Evolutionary conservation across 1,284 basidiomycete species (phyloP), one percentile per base, ranked within the genome.

Genomic region (Bondarzewia mesenterica): DNA sequence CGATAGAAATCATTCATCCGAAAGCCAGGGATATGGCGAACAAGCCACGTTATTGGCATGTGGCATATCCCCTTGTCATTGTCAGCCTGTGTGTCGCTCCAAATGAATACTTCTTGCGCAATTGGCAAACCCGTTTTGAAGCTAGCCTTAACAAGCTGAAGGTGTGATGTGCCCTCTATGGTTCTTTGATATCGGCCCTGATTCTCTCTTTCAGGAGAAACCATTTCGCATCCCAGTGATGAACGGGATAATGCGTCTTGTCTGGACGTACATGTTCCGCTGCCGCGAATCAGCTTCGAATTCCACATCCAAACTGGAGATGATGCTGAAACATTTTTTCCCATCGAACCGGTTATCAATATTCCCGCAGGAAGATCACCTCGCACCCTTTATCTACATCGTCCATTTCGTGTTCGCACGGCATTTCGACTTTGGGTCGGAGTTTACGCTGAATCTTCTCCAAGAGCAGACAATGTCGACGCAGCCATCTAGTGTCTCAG

Each of bases 181-280:
- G 25, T 21, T 42, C 27, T 26, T 32, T 49, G 21, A 47, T 40
- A 18, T 45, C 29, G 25, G 36, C 32, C 1, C 40, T 50, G 20
- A 43, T 22, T 46, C 50, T 37, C 14, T 41, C 39, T 51, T 16
- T 42, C 54, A 94, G 87, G 93, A 97, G 58, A 89, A 87, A 54
- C 72, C 80, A 0, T 73, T 77, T 46, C 80, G 91, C n/a, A 67
- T 80, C 1, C 73, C 81, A 4, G 78, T 91, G 10, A 74, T 96
- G 67, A 93, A 94, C 56, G 87, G 89, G 3, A 81, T 90, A 49
- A 66, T 93, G 50, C 84, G 93, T 4, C 65, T 97, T 26, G 69
- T 95, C 22, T 97, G 94, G 94, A 90, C 93, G 0, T 98, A 97
- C 64, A 73, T 97, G 20, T 94, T 93, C 60, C 86, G 94, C 16